phyloP scores from a whole-genome alignment of 768 basidiomycete species.

The Lentinula sp. region DNA sequence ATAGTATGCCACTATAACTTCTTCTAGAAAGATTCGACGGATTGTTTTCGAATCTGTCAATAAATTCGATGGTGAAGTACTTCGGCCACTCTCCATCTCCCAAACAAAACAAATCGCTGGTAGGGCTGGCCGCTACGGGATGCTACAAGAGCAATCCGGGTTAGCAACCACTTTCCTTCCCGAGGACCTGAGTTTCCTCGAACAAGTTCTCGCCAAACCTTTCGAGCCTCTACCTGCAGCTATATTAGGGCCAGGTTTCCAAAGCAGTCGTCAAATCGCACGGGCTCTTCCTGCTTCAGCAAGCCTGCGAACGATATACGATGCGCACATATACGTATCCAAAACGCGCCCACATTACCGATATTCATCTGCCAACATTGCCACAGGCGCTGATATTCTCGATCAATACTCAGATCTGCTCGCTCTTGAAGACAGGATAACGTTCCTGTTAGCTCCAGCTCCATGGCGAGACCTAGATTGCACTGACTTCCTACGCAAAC shows the following conservation, averaged over 20 bases:
- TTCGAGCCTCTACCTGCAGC: slow-evolving; percentile 48
- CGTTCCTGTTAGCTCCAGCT: slow-evolving; percentile 47
- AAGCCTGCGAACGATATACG: slow-evolving; percentile 34
- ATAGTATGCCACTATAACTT: not conserved
- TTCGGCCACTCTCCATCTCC: slow-evolving; percentile 51
- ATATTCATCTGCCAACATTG: slow-evolving; percentile 16
- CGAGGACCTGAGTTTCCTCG: slow-evolving; percentile 57
- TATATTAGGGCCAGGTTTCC: slow-evolving; percentile 26
- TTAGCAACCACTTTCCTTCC: slow-evolving; percentile 66
- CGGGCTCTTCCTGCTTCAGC: slow-evolving; percentile 37
- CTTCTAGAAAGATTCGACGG: slow-evolving; percentile 79
- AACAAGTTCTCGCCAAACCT: slow-evolving; percentile 44
- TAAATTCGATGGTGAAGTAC: slow-evolving; percentile 50
- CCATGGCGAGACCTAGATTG: slow-evolving; percentile 39
- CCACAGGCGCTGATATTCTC: slow-evolving; percentile 33
- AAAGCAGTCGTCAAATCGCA: slow-evolving; percentile 14
- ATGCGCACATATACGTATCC: slow-evolving; percentile 45
- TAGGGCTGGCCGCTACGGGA: slow-evolving; percentile 84
- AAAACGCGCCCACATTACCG: slow-evolving; percentile 37
- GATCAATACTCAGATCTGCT: slow-evolving; percentile 32
- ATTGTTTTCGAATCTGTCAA: slow-evolving; percentile 67
- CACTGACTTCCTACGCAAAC: slow-evolving; percentile 24
- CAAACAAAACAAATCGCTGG: slow-evolving; percentile 94
- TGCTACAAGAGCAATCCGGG: slow-evolving; percentile 46
- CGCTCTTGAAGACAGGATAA: slow-evolving; percentile 35